Evolutionary conservation across 2,329 filamentous ascomycete genomes (phyloP), one percentile per base, ranked within the genome.

Genomic region (Periconia sp.): DNA sequence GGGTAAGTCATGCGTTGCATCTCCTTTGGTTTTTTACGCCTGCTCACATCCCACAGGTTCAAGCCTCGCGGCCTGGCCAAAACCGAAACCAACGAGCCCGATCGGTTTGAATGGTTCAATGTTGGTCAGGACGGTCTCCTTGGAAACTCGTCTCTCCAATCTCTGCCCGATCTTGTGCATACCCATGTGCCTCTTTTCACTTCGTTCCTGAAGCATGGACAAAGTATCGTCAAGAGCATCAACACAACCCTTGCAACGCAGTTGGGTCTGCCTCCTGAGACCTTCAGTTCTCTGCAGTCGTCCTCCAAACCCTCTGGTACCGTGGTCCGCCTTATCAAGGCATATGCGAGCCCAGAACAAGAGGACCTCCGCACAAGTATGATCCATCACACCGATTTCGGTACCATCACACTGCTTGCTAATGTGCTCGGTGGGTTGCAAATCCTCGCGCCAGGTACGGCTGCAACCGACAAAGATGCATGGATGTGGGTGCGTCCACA

Each of bases 81-180:
- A 35, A 40, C 25, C 2, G 40, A 37, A 26, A 43, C 40, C 3
- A 37, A 43, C 26, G 24, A 43, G 21, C 40, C 40, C 7, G 32
- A 37, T 36, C 32, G 40, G 3, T 43, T 36, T 25, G 40, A 43
- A 31, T 36, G 24, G 40, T 37, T 43, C 24, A 36, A 36, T 29
- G 2, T 37, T 5, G 40, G 40, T 15, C 40, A 31, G 26, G 40
- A 37, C 19, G 40, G 33, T 5, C 26, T 37, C 7, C 6, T 36
- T 5, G 25, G 13, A 9, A 43, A 36, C 16, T 12, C 16, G 2
- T 3, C 2, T 24, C 28, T 25, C n/a, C 28, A 25, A 13, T 15
- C 16, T 6, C 24, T 43, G 7, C 40, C 40, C 23, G 32, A 30
- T 22, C 11, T 18, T 4, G 28, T 40, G 6, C 4, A n/a, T 26